Percentiles rank a stretch among this genome's conserved stretches.
phyloP scores from a whole-genome alignment of 805 yeast species.

The Nakazawaea ishiwadae region DNA sequence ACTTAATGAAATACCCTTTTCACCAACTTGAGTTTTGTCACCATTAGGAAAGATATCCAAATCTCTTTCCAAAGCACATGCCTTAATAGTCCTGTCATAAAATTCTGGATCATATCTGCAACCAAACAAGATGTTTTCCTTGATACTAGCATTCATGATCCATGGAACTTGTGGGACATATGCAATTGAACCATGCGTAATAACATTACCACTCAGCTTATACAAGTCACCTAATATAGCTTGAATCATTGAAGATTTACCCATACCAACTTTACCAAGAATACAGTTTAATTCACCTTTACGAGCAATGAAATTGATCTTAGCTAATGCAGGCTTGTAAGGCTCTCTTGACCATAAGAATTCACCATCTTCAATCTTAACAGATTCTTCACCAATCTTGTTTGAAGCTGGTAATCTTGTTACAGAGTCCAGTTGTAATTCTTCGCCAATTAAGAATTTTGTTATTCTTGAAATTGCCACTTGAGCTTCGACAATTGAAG shows the following conservation, averaged over 20 bases:
- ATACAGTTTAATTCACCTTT: constrained; percentile 82
- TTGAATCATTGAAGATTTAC: constrained; percentile 80
- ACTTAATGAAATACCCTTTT: constrained; percentile 88
- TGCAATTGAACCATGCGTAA: constrained; percentile 73
- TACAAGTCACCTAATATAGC: constrained; percentile 79
- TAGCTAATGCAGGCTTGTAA: constrained; percentile 61
- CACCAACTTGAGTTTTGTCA: constrained; percentile 89
- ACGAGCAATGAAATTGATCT: constrained; percentile 56
- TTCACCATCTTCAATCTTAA: constrained; percentile 59
- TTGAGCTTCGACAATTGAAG: constrained; percentile 83
- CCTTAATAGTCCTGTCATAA: constrained; percentile 72
- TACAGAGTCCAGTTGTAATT: constrained; percentile 79
- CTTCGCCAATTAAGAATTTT: constrained; percentile 67
- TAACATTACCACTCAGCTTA: constrained; percentile 68
- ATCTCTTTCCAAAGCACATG: constrained; percentile 83
- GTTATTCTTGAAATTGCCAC: constrained; percentile 75
- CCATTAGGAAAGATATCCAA: constrained; percentile 75
- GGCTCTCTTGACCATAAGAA: constrained; percentile 78
- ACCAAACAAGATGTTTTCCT: constrained; percentile 85
- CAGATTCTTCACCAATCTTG: constrained; percentile 62
- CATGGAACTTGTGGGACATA: constrained; percentile 92
- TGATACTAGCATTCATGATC: constrained; percentile 91
- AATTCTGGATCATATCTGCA: constrained; percentile 74
- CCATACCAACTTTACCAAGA: constrained; percentile 88
- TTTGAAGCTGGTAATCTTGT: constrained; percentile 41